phyloP scores from a whole-genome alignment of 1,139 yeast genomes.

The Pichia sp. region DNA sequence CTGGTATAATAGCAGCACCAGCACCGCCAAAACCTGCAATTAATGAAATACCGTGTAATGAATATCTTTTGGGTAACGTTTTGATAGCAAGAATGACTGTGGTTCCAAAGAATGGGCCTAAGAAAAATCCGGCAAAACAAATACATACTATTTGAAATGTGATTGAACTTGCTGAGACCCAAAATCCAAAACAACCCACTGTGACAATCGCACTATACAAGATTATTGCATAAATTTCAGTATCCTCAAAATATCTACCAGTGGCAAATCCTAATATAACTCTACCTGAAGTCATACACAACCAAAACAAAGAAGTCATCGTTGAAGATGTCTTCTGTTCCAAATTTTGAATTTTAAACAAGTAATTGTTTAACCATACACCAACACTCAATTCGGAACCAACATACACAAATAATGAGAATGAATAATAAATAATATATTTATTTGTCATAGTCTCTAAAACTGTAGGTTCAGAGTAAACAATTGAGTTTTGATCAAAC shows the following conservation, averaged over 20 bases:
- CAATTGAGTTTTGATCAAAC: not conserved
- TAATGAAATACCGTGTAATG: conserved; percentile 66
- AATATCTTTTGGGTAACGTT: conserved; percentile 53
- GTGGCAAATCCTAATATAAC: conserved; percentile 55
- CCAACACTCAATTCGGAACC: conserved; percentile 71
- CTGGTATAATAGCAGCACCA: conserved; percentile 72
- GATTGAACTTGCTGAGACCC: conserved; percentile 15
- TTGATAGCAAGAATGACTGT: conserved; percentile 60
- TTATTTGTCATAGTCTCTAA: conserved; percentile 36
- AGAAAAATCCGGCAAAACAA: conserved; percentile 55
- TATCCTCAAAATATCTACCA: conserved; percentile 42
- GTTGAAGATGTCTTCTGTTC: conserved; percentile 46
- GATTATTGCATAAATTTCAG: conserved; percentile 42
- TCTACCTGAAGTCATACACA: conserved; percentile 59
- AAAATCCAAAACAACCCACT: conserved; percentile 19
- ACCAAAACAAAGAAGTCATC: conserved; percentile 60
- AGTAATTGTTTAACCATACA: conserved; percentile 57
- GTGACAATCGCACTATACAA: conserved; percentile 31
- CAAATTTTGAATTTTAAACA: conserved; percentile 43
- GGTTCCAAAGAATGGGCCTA: conserved; percentile 81
- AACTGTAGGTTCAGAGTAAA: conserved; percentile 22
- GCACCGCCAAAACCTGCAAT: conserved; percentile 76
- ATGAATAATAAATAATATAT: conserved; percentile 42
- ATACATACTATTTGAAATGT: conserved; percentile 34
- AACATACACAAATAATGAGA: conserved; percentile 50